Evolutionary conservation across 1,284 basidiomycete genomes (phyloP), one percentile per base, ranked within the genome.

Genomic region (Psilocybe mexicana): DNA sequence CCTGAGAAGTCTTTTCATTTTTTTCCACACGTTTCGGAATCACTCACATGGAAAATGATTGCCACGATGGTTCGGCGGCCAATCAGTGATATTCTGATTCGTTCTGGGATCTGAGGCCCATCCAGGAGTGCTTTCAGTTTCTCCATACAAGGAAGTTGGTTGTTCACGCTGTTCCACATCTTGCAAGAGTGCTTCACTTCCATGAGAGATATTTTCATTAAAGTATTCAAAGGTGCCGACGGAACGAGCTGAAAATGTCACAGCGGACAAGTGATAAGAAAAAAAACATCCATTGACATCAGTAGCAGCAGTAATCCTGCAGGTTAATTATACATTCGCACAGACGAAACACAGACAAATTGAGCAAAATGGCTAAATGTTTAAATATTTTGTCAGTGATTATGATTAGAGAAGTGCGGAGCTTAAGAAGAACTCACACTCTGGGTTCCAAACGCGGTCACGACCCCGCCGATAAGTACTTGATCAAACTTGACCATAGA

Each of bases 401-500:
- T 12, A 25, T 25, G 28, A 14, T 28, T n/a, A 30, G 23, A 10
- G 28, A 54, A 18, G 18, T 18, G 18, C 23, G 11, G n/a, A 10
- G 43, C 10, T 45, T 23, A 36, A 42, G 49, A 33, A n/a, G 18
- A 18, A 18, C 18, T 2, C 51, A 26, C 28, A 53, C 51, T 25
- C 36, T 6, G 18, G 33, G 2, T 14, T 44, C 42, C 12, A 53
- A 43, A 38, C 10, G 11, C 23, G 18, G 38, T 35, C 42, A 43
- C 14, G 40, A n/a, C 40, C 10, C 5, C 12, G 12, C 40, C 23
- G 23, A 38, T 24, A 46, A 11, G 18, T 18, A 18, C 18, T 18
- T 18, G 18, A 23, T 43, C 30, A 60, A 12, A 56, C 51, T 26
- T 55, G 44, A 23, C 55, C 50, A 48, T 33, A 64, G 33, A 78